Base-by-base conservation (phyloP, 164 flowering plant species). In the Tinospora cordifolia region DNA sequence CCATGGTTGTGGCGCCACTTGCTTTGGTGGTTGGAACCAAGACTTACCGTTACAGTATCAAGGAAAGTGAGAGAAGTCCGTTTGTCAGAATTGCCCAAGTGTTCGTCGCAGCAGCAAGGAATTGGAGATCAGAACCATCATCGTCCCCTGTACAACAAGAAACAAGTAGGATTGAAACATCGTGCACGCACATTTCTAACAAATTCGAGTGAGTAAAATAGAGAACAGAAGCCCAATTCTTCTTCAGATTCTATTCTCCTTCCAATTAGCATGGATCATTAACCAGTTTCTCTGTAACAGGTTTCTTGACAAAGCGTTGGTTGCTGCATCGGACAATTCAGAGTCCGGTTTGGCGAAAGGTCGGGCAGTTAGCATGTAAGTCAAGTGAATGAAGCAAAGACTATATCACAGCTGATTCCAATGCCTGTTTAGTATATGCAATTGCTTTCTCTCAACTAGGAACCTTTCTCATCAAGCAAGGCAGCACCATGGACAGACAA, bases 261-360 rank as follows among this genome's bases (percentile, higher is more conserved):
- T 30, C 36, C 4, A 30, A 30, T 1, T 30, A 30, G 36, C n/a
- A n/a, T n/a, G n/a, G n/a, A n/a, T n/a, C n/a, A n/a, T n/a, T 30
- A 1, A 30, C 36, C 36, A 30, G 4, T 30, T 4, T 30, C 4
- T 4, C 3, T 30, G 36, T 8, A 17, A 69, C 10, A 69, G 74
- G 69, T 71, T 65, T 51, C 74, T 71, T 6, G 51, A 71, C 63
- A 71, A 71, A 57, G 74, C 74, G 22, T 54, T 71, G 74, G 21
- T 51, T 8, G 10, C 68, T n/a, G 12, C 11, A 59, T n/a, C 65
- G 13, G 14, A 69, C 21, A 39, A 2, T 25, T 8, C 6, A 30
- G 63, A 71, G 14, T 66, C 44, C 24, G 54, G n/a, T 46, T 51
- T 19, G 24, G 62, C 6, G 63, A 65, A 54, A 24, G 68, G 54